Conservation (phyloP, 139 green algal species). For the Tetraselmis chui region DNA sequence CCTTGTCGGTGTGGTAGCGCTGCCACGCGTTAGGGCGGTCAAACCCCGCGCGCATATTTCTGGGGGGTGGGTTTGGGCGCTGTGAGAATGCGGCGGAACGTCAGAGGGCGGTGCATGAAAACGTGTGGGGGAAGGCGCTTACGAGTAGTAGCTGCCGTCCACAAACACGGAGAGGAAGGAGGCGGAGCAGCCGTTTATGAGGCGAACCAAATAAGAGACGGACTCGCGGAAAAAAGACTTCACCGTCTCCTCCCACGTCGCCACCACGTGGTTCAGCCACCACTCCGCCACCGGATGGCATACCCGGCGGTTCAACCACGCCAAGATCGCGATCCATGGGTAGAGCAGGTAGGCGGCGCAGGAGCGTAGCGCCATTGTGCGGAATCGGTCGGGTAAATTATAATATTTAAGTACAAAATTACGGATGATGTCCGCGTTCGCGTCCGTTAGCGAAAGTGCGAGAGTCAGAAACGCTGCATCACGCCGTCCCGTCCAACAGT, state of each 20-base stretch:
- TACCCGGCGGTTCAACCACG: slow-evolving; percentile 15
- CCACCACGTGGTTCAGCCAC: slow-evolving; percentile 35
- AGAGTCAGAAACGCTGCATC: no score
- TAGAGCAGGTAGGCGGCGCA: background rate
- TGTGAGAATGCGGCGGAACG: no score
- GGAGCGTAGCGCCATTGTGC: background rate
- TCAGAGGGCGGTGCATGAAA: no score
- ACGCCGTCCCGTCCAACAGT: no score
- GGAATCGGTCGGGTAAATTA: no score
- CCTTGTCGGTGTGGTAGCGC: slow-evolving; percentile 18
- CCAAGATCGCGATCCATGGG: background rate
- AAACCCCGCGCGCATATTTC: background rate
- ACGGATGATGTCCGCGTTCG: no score
- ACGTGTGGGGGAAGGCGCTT: background rate
- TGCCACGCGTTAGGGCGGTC: slow-evolving; percentile 20
- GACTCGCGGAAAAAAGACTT: slow-evolving; percentile 43
- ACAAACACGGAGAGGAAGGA: slow-evolving; percentile 14
- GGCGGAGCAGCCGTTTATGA: slow-evolving; percentile 33
- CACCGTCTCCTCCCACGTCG: slow-evolving; percentile 36
- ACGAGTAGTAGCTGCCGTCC: background rate
- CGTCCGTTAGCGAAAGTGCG: no score
- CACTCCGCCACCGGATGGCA: slow-evolving; percentile 22
- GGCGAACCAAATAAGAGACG: slow-evolving; percentile 18
- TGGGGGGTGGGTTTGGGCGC: no score
- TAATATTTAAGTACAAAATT: no score